Conservation (phyloP, 768 basidiomycete genomes). For the Lactarius evosmus region DNA sequence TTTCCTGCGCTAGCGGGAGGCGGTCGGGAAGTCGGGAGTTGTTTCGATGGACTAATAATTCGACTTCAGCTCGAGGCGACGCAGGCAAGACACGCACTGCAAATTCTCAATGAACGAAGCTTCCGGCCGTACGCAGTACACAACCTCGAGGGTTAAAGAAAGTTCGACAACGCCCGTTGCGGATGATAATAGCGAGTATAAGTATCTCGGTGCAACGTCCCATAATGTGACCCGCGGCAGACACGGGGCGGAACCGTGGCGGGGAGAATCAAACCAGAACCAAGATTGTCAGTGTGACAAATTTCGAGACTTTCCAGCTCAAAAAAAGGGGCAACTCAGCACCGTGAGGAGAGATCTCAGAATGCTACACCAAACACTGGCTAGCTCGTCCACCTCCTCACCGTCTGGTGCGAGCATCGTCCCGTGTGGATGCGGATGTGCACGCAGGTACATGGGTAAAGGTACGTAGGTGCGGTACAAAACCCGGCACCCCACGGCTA, state of each 20-base stretch:
- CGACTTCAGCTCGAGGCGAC: not conserved
- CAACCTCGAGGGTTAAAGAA: not conserved
- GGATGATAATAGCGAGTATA: not conserved
- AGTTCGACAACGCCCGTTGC: not conserved
- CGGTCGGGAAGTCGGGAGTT: too few relatives aligned
- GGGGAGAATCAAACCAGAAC: not conserved
- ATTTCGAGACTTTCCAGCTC: constrained; percentile 1
- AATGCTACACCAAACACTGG: too few relatives aligned
- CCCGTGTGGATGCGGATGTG: too few relatives aligned
- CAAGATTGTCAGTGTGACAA: rapidly evolving
- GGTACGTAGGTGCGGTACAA: too few relatives aligned
- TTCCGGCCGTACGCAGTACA: too few relatives aligned
- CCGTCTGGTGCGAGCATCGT: too few relatives aligned
- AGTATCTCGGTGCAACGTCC: not conserved
- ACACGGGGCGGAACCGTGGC: not conserved
- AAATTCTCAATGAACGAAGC: not conserved
- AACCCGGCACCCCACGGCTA: too few relatives aligned
- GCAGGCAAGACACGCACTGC: constrained; percentile 4
- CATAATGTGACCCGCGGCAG: not conserved
- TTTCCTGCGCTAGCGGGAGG: too few relatives aligned
- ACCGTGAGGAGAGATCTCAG: not conserved
- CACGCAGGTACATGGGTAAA: too few relatives aligned
- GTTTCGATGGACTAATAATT: too few relatives aligned
- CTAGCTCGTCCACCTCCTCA: too few relatives aligned
- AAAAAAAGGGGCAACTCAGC: not conserved